Evolutionary conservation across 805 yeast species (phyloP), one percentile per base, ranked within the genome.

Genomic region (Saturnispora zaruensis): DNA sequence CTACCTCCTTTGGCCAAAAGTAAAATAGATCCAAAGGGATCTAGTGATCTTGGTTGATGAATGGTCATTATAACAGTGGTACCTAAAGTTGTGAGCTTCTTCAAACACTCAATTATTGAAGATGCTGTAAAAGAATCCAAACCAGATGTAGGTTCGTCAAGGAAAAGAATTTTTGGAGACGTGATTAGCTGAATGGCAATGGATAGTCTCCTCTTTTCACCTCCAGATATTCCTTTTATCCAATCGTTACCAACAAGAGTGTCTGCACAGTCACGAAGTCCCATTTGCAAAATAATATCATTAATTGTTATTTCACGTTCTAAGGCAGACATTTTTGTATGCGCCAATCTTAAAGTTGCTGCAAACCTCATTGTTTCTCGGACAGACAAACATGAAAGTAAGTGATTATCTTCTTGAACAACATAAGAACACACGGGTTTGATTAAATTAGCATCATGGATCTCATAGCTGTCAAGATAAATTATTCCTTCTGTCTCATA

Each of bases 131-230:
- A 78, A 11, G 90, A 78, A 60, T 88, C 96, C 24, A 88, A 71
- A 0, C 96, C 96, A 4, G 95, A 85, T 0, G 96, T 88, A 2
- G 96, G 96, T 60, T 88, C 96, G 65, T 88, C 96, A 23, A 88
- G 65, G 45, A 88, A 73, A 33, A 88, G 62, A 36, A 88, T 72
- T 50, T 80, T 79, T 0, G 95, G 91, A 50, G 79, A 79, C 51
- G 82, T 79, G 38, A 88, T 67, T 33, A 88, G 67, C 61, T 87
- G 95, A 41, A 86, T 76, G 2, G 90, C 91, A 63, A 88, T 86
- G 0, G 91, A 82, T 0, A 88, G 83, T 56, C 96, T 72, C 58
- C 96, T 74, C 61, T 85, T 86, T 61, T 88, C 96, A 50, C 87
- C 89, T 23, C 88, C 88, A 47, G 84, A 78, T 8, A 83, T 77